phyloP scores from a whole-genome alignment of 1,284 basidiomycete species.

The Paramarasmius palmivorus region DNA sequence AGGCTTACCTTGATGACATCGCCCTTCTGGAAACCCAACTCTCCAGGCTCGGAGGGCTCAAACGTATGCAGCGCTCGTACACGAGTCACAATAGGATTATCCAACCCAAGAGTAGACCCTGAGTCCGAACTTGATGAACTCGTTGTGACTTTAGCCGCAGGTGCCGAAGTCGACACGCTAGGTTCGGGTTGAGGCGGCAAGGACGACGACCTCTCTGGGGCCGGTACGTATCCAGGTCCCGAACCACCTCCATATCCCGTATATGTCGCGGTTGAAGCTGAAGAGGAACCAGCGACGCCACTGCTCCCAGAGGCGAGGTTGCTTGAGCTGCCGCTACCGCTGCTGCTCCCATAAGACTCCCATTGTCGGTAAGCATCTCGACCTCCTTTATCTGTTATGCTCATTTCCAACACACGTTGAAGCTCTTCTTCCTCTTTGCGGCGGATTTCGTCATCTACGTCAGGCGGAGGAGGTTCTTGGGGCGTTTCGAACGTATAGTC shows the following conservation, averaged over 20 bases:
- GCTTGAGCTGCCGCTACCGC: constrained; percentile 28
- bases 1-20: constrained; percentile 86
- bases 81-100: constrained; percentile 64
- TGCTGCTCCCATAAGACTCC: constrained; percentile 45
- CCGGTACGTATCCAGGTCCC: constrained; percentile 16
- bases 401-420: constrained; percentile 86
- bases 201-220: constrained; percentile 2
- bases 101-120: constrained; percentile 20
- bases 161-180: constrained; percentile 9
- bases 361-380: constrained; percentile 45
- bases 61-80: constrained; percentile 93
- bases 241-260: constrained; percentile 16
- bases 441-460: constrained; percentile 78
- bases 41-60: constrained; percentile 86
- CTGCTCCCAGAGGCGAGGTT: constrained; percentile 20
- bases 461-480: constrained; percentile 63
- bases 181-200: constrained; percentile 6
- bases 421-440: constrained; percentile 91
- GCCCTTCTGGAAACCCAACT: constrained; percentile 90
- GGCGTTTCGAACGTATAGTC: constrained; percentile 73
- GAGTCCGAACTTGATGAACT: constrained; percentile 2
- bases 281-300: constrained; percentile 21
- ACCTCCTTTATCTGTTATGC: constrained; percentile 86
- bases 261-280: constrained; percentile 18
- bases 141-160: constrained; percentile 15